A percentile compares a stretch with the other conserved stretches of the same genome.
Evolutionary conservation across 192 early-diverging fungal genomes (phyloP).

Genomic region (Entomortierella beljakovae): DNA sequence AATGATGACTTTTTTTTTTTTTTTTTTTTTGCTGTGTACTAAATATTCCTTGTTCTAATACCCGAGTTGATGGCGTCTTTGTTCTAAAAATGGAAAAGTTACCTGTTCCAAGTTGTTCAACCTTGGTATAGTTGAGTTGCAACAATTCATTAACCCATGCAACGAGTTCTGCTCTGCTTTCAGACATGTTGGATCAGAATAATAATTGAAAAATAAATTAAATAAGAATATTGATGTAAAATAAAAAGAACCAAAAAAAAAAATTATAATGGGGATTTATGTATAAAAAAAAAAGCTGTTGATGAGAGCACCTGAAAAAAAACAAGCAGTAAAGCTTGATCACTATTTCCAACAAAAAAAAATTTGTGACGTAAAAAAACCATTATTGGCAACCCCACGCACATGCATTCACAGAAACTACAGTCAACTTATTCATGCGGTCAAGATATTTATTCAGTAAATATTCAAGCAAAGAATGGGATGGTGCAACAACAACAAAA

Average conservation of each 20-base stretch:
- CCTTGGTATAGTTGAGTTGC: constrained; percentile 89
- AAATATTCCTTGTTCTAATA: no score
- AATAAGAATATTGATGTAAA: not conserved
- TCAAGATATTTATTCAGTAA: no score
- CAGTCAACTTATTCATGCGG: no score
- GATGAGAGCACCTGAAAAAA: not conserved
- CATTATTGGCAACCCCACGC: no score
- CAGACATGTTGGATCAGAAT: constrained; percentile 72
- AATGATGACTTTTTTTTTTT: not conserved
- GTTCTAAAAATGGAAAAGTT: no score
- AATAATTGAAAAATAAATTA: constrained; percentile 1
- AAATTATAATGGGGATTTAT: not conserved
- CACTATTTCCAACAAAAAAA: not conserved
- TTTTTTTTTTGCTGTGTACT: not conserved
- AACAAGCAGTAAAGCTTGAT: not conserved
- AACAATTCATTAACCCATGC: constrained; percentile 96
- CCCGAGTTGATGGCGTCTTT: no score
- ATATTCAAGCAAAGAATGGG: no score
- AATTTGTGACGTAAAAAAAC: no score
- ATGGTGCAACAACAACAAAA: no score
- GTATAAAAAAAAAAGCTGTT: not conserved
- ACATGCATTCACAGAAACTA: no score
- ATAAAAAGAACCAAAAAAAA: not conserved
- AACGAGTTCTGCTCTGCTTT: constrained; percentile 92
- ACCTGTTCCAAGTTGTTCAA: constrained; percentile 96